Percentiles rank a stretch among this genome's conserved stretches.
These are phyloP conservation scores for Penicillium carneum DNA, from an alignment of 2,329 filamentous ascomycete genomes.

Conservation along the genomic window DNA sequence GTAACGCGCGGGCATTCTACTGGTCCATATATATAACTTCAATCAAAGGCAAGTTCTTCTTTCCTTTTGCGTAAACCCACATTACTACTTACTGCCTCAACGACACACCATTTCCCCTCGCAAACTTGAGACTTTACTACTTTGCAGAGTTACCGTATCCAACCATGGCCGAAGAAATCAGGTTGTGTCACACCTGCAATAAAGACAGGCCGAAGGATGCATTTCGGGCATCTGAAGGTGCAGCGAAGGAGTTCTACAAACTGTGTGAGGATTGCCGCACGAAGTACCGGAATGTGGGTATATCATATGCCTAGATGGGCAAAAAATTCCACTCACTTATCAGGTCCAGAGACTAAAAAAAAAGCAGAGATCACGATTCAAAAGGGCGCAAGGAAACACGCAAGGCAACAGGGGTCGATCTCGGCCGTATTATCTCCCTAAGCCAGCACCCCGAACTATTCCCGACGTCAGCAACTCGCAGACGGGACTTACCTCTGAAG, in stretches of 20 bases:
- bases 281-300: background rate
- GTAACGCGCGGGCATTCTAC: background rate
- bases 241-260: conserved; percentile 5
- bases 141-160: background rate
- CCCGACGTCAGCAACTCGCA: background rate
- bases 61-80: background rate
- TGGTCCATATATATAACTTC: background rate
- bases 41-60: background rate
- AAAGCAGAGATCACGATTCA: background rate
- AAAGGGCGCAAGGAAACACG: background rate
- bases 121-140: too few species aligned
- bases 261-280: background rate
- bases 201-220: background rate
- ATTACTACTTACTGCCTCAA: background rate
- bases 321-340: background rate
- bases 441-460: background rate
- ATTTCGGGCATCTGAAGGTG: background rate
- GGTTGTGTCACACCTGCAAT: background rate
- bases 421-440: background rate
- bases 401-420: background rate
- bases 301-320: background rate
- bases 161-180: background rate
- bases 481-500: background rate
- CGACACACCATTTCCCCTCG: too few species aligned
- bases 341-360: background rate